Conservation (phyloP, 192 early-diverging fungal species). For the Nowakowskiella sp. region DNA sequence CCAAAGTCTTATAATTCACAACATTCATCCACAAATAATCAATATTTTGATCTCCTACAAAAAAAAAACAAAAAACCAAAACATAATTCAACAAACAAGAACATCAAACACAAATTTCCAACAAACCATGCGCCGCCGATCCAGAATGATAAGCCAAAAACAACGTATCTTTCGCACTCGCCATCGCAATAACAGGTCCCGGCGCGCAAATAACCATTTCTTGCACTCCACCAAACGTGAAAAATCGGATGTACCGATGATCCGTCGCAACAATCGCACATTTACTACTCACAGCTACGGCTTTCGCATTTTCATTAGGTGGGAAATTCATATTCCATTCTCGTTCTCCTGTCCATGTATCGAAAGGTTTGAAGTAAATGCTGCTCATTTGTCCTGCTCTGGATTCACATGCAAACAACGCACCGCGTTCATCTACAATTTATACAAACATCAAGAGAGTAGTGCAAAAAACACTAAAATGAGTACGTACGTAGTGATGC, state of each 20-base stretch:
- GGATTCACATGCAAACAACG: constrained; percentile 59
- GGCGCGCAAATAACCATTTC: constrained; percentile 58
- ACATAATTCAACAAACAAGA: not conserved
- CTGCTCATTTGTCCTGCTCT: constrained; percentile 42
- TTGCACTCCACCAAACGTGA: constrained; percentile 73
- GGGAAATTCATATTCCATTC: constrained; percentile 73
- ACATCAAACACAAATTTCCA: not conserved
- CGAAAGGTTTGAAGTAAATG: constrained; percentile 64
- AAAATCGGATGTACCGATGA: constrained; percentile 66
- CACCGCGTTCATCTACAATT: constrained; percentile 42
- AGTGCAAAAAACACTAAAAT: constrained; percentile 1
- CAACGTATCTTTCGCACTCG: constrained; percentile 27
- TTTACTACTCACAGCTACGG: constrained; percentile 61
- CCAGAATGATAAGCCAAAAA: constrained; percentile 43
- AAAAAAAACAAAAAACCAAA: not conserved
- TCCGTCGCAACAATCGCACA: constrained; percentile 67
- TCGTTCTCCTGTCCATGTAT: constrained; percentile 56
- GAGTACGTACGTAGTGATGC: constrained; percentile 56
- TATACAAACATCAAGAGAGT: constrained; percentile 1
- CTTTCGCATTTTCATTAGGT: constrained; percentile 60
- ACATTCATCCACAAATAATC: constrained; percentile 61
- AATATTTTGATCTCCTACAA: constrained; percentile 37
- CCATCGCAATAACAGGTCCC: constrained; percentile 34
- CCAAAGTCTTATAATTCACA: constrained; percentile 37
- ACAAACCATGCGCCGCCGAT: constrained; percentile 32